phyloP scores from a whole-genome alignment of 306 rosid species.

The Prunus mira region DNA sequence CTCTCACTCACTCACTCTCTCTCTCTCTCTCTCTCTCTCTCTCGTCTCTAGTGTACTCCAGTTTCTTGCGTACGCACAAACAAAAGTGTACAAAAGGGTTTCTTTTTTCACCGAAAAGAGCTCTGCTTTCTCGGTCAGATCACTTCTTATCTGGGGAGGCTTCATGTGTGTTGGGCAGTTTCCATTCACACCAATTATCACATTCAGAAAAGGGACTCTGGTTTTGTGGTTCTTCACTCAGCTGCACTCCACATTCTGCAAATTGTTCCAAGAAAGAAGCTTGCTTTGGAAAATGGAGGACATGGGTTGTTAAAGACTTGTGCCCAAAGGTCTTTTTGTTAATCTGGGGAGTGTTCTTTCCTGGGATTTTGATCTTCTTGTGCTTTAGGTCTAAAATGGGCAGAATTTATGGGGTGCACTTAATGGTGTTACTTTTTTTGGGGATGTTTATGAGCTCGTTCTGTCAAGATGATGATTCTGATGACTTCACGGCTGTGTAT shows the following conservation, averaged over 20 bases:
- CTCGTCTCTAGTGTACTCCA: neutral
- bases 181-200: conserved; percentile 13
- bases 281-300: conserved; percentile 35
- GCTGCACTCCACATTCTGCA: conserved; percentile 11
- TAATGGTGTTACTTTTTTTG: conserved; percentile 42
- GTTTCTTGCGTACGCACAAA: neutral
- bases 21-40: neutral
- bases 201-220: conserved; percentile 22
- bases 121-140: conserved; percentile 34
- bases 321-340: conserved; percentile 20
- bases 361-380: conserved; percentile 13
- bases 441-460: conserved; percentile 37
- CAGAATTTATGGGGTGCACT: conserved; percentile 31
- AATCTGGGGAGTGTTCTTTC: conserved; percentile 19
- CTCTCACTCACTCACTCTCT: conserved; percentile 8
- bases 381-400: conserved; percentile 46
- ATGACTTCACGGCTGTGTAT: conserved; percentile 56
- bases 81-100: conserved; percentile 32
- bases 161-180: conserved; percentile 29
- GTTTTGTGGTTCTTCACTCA: conserved; percentile 19
- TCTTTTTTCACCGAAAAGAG: conserved; percentile 38
- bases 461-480: conserved; percentile 49
- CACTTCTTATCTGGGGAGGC: conserved; percentile 20
- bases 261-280: conserved; percentile 14
- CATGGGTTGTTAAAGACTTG: conserved; percentile 26